These are phyloP conservation scores for Xerocomellus amylosporus DNA, from an alignment of 768 basidiomycete genomes.

Conservation along the genomic window DNA sequence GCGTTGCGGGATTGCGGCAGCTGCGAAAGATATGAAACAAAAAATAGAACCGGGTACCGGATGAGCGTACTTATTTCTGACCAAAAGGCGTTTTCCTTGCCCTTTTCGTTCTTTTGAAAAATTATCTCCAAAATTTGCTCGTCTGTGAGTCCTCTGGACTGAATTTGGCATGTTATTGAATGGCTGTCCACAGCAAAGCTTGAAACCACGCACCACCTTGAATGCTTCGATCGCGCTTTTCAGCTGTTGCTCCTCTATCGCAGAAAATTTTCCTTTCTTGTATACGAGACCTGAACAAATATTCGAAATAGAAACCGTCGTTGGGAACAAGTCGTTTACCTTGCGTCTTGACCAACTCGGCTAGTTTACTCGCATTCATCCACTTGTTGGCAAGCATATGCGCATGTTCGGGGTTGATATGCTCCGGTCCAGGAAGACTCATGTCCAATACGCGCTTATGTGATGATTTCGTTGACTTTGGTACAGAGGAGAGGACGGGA, in stretches of 20 bases:
- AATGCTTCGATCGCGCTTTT: constrained; percentile 63
- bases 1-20: constrained; percentile 66
- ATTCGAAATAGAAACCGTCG: background rate
- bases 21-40: constrained; percentile 36
- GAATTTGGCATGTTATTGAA: constrained; percentile 6
- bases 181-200: background rate
- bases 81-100: constrained; percentile 71
- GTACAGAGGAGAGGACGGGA: constrained; percentile 40
- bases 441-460: constrained; percentile 43
- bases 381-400: constrained; percentile 75
- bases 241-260: constrained; percentile 69
- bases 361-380: constrained; percentile 66
- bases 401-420: constrained; percentile 55
- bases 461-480: constrained; percentile 34
- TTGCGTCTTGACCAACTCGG: constrained; percentile 64
- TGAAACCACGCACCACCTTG: constrained; percentile 44
- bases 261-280: constrained; percentile 85
- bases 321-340: constrained; percentile 39
- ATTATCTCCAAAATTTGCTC: constrained; percentile 62
- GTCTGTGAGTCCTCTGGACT: constrained; percentile 52
- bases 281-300: constrained; percentile 64
- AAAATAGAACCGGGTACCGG: background rate
- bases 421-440: constrained; percentile 41
- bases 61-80: constrained; percentile 65
- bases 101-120: constrained; percentile 62